Conservation (phyloP, 2,329 filamentous ascomycete species). For the Alternaria hordeiaustralica region DNA sequence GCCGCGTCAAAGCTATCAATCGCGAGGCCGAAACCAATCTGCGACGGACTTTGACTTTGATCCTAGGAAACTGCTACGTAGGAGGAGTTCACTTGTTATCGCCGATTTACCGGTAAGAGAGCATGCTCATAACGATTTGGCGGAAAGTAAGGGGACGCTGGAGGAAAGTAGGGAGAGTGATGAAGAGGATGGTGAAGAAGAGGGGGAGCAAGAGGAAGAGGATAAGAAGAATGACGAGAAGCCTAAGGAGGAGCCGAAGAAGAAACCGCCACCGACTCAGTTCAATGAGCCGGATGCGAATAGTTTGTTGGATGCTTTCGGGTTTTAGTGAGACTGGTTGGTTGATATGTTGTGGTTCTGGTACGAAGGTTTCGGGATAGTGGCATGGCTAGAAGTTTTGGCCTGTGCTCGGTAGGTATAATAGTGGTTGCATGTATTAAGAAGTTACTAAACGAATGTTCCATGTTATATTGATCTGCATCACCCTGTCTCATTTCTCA, state of each 20-base stretch:
- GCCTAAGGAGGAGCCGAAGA: slow-evolving; percentile 51
- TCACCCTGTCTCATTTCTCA: not conserved
- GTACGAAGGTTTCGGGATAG: not conserved
- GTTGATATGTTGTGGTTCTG: not conserved
- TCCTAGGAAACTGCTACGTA: slow-evolving; percentile 70
- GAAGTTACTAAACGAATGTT: not conserved
- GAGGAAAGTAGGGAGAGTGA: slow-evolving; percentile 23
- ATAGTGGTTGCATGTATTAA: not conserved
- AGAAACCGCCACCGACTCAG: slow-evolving; percentile 70
- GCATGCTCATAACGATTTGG: slow-evolving; percentile 28
- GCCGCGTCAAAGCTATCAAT: slow-evolving; percentile 31
- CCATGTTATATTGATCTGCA: not conserved
- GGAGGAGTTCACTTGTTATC: slow-evolving; percentile 79
- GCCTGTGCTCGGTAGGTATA: not conserved
- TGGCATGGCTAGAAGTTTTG: not conserved
- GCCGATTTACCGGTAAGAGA: slow-evolving; percentile 67
- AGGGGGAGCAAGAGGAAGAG: slow-evolving; percentile 46
- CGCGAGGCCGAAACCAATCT: slow-evolving; percentile 22
- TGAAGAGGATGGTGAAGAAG: slow-evolving; percentile 47
- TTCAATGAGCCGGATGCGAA: slow-evolving; percentile 94
- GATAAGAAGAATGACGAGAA: slow-evolving; percentile 21
- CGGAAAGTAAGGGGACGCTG: slow-evolving; percentile 20
- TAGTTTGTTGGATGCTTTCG: slow-evolving; percentile 90
- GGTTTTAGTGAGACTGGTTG: slow-evolving; percentile 66
- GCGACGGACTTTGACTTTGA: slow-evolving; percentile 55